A percentile compares a stretch with the other conserved stretches of the same genome.
These are phyloP conservation scores for Penicillium angulare DNA, from an alignment of 495 filamentous ascomycete genomes.

Conservation along the genomic window DNA sequence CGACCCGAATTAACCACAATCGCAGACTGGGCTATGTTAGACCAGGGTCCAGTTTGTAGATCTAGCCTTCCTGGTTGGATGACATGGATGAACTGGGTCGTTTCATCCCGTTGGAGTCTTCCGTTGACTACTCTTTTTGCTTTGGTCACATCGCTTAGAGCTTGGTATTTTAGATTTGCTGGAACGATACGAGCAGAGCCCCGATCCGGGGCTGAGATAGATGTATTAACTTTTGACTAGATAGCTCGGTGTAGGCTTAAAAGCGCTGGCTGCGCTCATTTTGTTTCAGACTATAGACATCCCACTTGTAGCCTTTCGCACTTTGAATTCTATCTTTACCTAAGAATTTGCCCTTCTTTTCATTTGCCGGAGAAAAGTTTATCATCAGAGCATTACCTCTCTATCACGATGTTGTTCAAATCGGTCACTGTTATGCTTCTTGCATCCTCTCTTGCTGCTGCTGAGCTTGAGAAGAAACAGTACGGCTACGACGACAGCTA, in stretches of 20 bases:
- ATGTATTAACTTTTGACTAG: no score
- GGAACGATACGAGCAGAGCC: background rate
- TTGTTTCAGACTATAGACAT: background rate
- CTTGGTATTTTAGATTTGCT: background rate
- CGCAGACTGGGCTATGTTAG: background rate
- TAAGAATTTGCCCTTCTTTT: background rate
- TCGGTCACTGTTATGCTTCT: constrained; percentile 8
- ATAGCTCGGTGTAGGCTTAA: background rate
- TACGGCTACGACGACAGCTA: constrained; percentile 7
- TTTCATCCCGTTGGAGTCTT: background rate
- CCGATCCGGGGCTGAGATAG: background rate
- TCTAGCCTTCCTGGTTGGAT: background rate
- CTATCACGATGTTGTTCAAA: constrained; percentile 9
- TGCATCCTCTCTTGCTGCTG: constrained; percentile 3
- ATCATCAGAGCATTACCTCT: no score
- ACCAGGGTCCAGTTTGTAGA: background rate
- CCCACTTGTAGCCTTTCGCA: background rate
- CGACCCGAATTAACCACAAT: background rate
- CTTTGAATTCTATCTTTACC: background rate
- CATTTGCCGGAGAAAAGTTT: background rate
- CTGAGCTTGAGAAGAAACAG: constrained; percentile 13
- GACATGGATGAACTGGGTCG: background rate
- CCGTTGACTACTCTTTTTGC: background rate
- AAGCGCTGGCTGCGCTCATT: background rate
- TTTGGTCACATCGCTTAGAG: background rate